Percentiles rank a stretch among this genome's conserved stretches.
Evolutionary conservation across 768 basidiomycete genomes (phyloP).

Genomic region (Kwoniella sp.): DNA sequence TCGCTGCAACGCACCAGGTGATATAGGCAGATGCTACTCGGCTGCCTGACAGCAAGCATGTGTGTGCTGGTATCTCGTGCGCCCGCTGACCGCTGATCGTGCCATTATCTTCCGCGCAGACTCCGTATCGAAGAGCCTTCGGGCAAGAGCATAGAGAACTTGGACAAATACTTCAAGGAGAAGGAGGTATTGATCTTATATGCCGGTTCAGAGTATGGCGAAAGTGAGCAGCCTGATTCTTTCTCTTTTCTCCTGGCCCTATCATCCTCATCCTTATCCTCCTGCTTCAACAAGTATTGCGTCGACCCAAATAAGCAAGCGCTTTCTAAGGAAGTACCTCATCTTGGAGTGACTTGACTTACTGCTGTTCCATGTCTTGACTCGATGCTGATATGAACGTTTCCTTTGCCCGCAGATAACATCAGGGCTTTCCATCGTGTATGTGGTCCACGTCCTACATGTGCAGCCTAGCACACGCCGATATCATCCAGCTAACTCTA

Average conservation of each 20-base stretch:
- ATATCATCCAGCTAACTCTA: not conserved
- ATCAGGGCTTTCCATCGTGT: constrained; percentile 43
- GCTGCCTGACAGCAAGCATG: not conserved
- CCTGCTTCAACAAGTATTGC: too few species aligned
- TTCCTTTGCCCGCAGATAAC: constrained; percentile 26
- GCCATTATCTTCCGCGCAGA: constrained; percentile 18
- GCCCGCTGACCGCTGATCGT: not conserved
- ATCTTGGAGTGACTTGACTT: too few species aligned
- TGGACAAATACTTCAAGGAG: constrained; percentile 41
- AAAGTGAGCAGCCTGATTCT: constrained; percentile 34
- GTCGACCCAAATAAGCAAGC: too few species aligned
- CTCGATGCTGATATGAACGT: too few species aligned
- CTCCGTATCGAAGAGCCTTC: constrained; percentile 48
- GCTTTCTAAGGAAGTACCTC: too few species aligned
- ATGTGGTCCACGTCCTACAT: constrained; percentile 7
- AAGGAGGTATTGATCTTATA: constrained; percentile 53
- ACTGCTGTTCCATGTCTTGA: too few species aligned
- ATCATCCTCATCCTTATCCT: too few species aligned
- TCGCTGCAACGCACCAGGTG: not conserved
- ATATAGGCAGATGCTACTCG: not conserved
- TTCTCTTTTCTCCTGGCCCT: not conserved
- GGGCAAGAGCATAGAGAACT: constrained; percentile 41
- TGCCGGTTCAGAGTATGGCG: constrained; percentile 47
- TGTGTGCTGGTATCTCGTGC: too few species aligned
- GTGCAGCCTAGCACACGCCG: too few species aligned